phyloP scores from a whole-genome alignment of 768 basidiomycete species.

The Tricholoma bakamatsutake region DNA sequence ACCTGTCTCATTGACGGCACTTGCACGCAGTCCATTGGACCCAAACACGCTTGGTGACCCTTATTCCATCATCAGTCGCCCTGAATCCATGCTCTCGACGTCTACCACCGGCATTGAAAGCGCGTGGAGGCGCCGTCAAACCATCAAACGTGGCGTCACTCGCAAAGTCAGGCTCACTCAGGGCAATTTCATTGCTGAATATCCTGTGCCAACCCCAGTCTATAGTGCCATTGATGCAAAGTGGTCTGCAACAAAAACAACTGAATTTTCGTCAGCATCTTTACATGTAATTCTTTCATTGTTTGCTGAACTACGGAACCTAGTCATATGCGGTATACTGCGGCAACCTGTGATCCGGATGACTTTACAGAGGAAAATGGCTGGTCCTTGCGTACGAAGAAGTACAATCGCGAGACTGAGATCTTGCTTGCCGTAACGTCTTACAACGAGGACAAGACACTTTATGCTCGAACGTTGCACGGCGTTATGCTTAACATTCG shows the following conservation, averaged over 20 bases:
- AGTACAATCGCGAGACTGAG: constrained; percentile 88
- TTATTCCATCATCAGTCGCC: constrained; percentile 40
- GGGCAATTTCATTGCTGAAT: constrained; percentile 90
- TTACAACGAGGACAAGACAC: constrained; percentile 88
- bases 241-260: constrained; percentile 66
- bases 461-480: constrained; percentile 89
- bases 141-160: constrained; percentile 88
- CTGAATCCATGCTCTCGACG: constrained; percentile 43
- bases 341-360: constrained; percentile 88
- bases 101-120: constrained; percentile 53
- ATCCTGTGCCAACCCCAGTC: constrained; percentile 81
- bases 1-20: constrained; percentile 5
- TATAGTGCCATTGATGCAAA: constrained; percentile 77
- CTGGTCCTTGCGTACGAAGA: constrained; percentile 77
- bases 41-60: constrained; percentile 65
- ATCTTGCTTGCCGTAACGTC: constrained; percentile 91
- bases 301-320: neutral
- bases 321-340: constrained; percentile 92
- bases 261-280: constrained; percentile 80
- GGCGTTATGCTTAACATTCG: constrained; percentile 98
- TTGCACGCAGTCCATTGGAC: constrained; percentile 36
- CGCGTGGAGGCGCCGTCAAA: constrained; percentile 74
- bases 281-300: neutral
- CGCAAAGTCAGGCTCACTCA: constrained; percentile 90
- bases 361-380: constrained; percentile 77